Evolutionary conservation across 139 green algal genomes (phyloP).

Genomic region (Picochlorum sp.): DNA sequence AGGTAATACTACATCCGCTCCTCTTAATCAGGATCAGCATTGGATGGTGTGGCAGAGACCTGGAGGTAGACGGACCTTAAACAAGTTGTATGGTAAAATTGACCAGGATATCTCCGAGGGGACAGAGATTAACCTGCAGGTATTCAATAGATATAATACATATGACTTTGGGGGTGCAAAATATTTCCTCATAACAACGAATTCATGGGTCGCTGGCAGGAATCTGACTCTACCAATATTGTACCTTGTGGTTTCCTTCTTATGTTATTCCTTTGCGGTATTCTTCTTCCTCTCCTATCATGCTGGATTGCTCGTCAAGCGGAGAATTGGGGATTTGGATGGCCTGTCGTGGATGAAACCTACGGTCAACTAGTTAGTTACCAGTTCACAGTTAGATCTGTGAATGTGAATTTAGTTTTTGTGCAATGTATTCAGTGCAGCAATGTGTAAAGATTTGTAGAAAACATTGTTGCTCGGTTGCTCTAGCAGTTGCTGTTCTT

Average conservation of each 20-base stretch:
- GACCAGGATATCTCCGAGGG: slow-evolving; percentile 30
- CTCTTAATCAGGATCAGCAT: slow-evolving; percentile 66
- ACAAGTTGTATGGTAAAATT: slow-evolving; percentile 69
- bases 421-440: too few species aligned
- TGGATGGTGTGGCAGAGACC: slow-evolving; percentile 95
- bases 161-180: slow-evolving; percentile 57
- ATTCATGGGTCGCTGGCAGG: slow-evolving; percentile 62
- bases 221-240: slow-evolving; percentile 56
- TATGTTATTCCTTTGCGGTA: slow-evolving; percentile 18
- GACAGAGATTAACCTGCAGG: slow-evolving; percentile 21
- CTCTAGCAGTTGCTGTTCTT: too few species aligned
- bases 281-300: slow-evolving; percentile 26
- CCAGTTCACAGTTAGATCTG: too few species aligned
- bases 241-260: slow-evolving; percentile 42
- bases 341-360: slow-evolving; percentile 14
- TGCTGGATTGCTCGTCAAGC: slow-evolving; percentile 10
- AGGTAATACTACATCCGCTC: slow-evolving; percentile 29
- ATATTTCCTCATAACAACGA: slow-evolving; percentile 41
- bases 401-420: too few species aligned
- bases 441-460: too few species aligned
- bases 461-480: too few species aligned
- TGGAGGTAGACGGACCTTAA: slow-evolving; percentile 40
- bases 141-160: slow-evolving; percentile 70
- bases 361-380: neutral
- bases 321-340: slow-evolving; percentile 1